Base-by-base conservation (phyloP, 768 basidiomycete species). In the Tricholoma sp. region DNA sequence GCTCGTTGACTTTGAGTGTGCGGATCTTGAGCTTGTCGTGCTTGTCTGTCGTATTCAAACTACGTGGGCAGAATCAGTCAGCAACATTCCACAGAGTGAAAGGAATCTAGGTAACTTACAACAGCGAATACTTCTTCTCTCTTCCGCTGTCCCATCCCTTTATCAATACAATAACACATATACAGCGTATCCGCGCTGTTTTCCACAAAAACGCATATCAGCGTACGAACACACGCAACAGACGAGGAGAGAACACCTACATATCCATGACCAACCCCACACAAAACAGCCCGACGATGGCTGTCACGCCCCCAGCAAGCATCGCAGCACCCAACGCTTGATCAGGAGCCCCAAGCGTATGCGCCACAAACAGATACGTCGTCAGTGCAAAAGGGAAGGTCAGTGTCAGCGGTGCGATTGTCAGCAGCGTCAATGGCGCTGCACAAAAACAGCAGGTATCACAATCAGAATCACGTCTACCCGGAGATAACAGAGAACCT, bases 281-380 rank as follows among this genome's bases (percentile, higher is more conserved):
- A 59, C 89, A 92, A 63, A 93, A 94, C 67, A 89, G 65, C 1
- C 91, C 88, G 32, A 93, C 90, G 18, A 94, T 74, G 5, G 88
- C 89, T 0, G 91, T 91, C 15, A 91, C 83, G 9, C 82, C 84
- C 3, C 87, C 93, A 20, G 88, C 88, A 3, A 95, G 74, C 13
- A 95, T 61, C 1, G 89, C 84, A 18, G 89, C 88, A 11, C 85
- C 78, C 7, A 94, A 75, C 0, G 92, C 91, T 62, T 88, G 80
- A 47, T 84, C 69, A 0, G 91, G 90, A 24, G 85, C 83, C 15
- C 69, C 67, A 18, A 93, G 71, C 0, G 88, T 86, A 70, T 92
- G 90, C 2, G 91, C 88, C n/a, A 93, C 89, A 61, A 95, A 91
- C 17, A 98, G 70, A 68, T 96, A 97, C 4, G 92, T 89, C 36